Base-by-base conservation (phyloP, 1,284 basidiomycete genomes). In the Sanghuangporus weigelae region DNA sequence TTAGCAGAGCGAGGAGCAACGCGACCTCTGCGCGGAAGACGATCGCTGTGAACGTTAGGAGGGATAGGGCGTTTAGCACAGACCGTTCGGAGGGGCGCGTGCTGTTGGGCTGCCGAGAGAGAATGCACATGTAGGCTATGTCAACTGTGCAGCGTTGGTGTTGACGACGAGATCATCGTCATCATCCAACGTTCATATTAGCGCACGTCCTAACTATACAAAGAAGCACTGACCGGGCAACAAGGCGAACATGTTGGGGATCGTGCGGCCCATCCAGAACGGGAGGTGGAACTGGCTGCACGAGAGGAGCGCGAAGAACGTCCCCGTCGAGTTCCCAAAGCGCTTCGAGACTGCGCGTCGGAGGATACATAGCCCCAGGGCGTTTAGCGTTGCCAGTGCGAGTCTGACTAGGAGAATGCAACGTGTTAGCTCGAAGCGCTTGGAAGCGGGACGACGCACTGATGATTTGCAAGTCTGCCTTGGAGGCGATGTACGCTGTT, bases 231-330 rank as follows among this genome's bases (percentile, higher is more conserved):
- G 12, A 95, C 93, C 89, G 59, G 88, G 84, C 8, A 91, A 80
- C 19, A 96, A 78, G 3, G 95, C 95, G 67, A 95, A 86, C 84
- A 95, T 96, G 74, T 99, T 99, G 0, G 96, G 96, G 14, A 98
- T 77, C 0, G 96, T 97, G 54, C 96, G 79, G 3, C 94, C 87
- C 76, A 93, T 90, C 89, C 95, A 99, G 74, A 95, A 99, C 3
- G 89, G 87, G 11, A 95, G 74, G 73, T 98, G 96, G 72, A 98
- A 98, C 73, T 97, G 95, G 0, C 85, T 84, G 64, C 87, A 82
- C 1, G 87, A 87, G 23, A 97, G 72, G 0, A 94, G 63, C 1
- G 84, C 73, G 72, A 90, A 95, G 69, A 87, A 81, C 7, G 81
- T 71, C 4, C 86, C 78, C 0, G 87, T 81, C 3, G 74, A 71